Evolutionary conservation across 768 basidiomycete genomes (phyloP), one percentile per base, ranked within the genome.

Genomic region (Sporobolomyces phaffii): DNA sequence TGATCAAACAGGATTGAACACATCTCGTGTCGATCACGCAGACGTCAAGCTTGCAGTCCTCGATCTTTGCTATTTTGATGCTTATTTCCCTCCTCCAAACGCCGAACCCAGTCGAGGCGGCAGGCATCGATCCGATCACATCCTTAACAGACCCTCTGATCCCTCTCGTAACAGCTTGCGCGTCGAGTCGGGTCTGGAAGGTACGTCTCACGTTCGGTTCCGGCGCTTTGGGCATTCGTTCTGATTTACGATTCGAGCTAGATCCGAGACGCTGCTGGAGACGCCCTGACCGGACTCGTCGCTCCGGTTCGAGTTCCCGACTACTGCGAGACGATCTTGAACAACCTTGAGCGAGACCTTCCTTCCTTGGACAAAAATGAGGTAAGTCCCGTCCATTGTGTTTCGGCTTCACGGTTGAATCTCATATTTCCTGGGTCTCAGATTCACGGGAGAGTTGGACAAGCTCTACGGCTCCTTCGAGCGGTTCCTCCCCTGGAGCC

Each of bases 51-150:
- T 51, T 72, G 17, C 48, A 72, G 41, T 66, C 61, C 8, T 64
- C 65, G 20, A 60, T 72, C 18, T 72, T 72, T 50, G 54, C 70
- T 7, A 64, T 72, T 38, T 62, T 72, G 43, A 68, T 72, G 65
- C 70, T 72, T 20, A 34, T 72, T 29, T 67, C 65, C 14, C 65
- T 72, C 1, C 62, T 68, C 0, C 70, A 68, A 17, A 64, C 70
- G 18, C 63, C 65, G 8, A 61, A 67, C 18, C 54, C 59, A 14
- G 28, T 64, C 47, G 61, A 41, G 3, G 8, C 43, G n/a, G 43
- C 40, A 18, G 8, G 33, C 11, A 10, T 18, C 22, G 20, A 45
- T 33, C 34, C 60, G 14, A 53, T 28, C 20, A 1, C 33, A 1
- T 24, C 60, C 3, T n/a, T 53, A 3, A n/a, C 61, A 2, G 44